A percentile compares a stretch with the other conserved stretches of the same genome.
These are phyloP conservation scores for Citrus reticulata DNA, from an alignment of 345 rosid species.

Conservation along the genomic window DNA sequence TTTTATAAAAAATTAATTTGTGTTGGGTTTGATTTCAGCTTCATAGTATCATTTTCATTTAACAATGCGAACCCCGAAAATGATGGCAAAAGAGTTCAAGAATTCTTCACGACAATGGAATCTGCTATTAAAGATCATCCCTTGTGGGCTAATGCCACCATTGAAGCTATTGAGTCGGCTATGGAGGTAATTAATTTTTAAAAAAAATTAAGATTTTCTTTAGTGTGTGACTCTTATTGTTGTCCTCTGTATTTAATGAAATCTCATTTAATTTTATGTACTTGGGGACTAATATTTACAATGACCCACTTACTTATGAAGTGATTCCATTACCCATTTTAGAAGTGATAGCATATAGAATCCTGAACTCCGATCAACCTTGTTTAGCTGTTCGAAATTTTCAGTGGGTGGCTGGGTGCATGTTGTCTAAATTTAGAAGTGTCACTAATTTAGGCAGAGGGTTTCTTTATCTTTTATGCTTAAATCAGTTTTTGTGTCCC, in stretches of 20 bases:
- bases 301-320: background rate
- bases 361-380: background rate
- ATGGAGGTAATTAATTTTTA: conserved; percentile 31
- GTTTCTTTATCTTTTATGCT: background rate
- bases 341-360: background rate
- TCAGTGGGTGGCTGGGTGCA: background rate
- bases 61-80: conserved; percentile 40
- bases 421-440: background rate
- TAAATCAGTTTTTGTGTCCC: background rate
- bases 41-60: conserved; percentile 55
- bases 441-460: background rate
- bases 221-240: background rate
- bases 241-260: background rate
- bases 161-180: conserved; percentile 42
- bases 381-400: background rate
- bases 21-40: conserved; percentile 36
- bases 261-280: too few relatives aligned
- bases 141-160: conserved; percentile 43
- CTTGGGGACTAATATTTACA: background rate
- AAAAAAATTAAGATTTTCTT: background rate
- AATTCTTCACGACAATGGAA: conserved; percentile 52
- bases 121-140: conserved; percentile 43
- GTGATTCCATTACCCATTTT: background rate
- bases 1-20: background rate
- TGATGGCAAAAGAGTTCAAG: conserved; percentile 51